Conservation (phyloP, 2,329 filamentous ascomycete species). For the Talaromyces sp. region DNA sequence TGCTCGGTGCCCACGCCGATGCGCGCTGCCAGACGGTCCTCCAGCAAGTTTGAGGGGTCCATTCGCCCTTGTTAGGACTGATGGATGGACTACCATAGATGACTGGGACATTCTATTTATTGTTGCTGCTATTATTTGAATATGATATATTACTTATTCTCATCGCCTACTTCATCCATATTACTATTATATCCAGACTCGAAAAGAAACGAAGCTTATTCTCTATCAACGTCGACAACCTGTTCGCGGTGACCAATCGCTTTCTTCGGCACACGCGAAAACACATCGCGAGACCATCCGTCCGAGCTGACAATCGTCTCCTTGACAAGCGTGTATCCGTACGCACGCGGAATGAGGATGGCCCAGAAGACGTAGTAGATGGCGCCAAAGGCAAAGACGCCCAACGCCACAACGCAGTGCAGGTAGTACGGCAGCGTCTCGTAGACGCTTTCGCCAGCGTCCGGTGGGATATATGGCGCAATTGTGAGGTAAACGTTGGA, state of each 20-base stretch:
- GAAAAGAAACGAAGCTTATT: not conserved
- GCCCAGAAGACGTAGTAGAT: slow-evolving; percentile 50
- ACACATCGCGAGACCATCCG: slow-evolving; percentile 57
- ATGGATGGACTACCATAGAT: slow-evolving; percentile 44
- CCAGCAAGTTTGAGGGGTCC: slow-evolving; percentile 41
- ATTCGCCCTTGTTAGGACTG: slow-evolving; percentile 23
- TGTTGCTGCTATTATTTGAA: not conserved
- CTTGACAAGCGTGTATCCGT: slow-evolving; percentile 49
- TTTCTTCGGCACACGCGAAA: slow-evolving; percentile 38
- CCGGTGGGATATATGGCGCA: slow-evolving; percentile 48
- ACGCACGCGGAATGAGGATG: slow-evolving; percentile 39
- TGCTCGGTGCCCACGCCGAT: not conserved
- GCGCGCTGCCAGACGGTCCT: slow-evolving; percentile 22
- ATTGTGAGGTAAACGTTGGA: slow-evolving; percentile 49
- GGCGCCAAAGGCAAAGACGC: slow-evolving; percentile 44
- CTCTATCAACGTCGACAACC: not conserved
- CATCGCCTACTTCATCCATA: not conserved
- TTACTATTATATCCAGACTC: not conserved
- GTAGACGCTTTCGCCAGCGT: slow-evolving; percentile 45
- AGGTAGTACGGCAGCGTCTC: slow-evolving; percentile 48
- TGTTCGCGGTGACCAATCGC: slow-evolving; percentile 6
- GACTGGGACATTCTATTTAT: slow-evolving; percentile 31
- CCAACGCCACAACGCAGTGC: slow-evolving; percentile 49
- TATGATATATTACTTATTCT: not conserved
- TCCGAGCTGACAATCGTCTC: slow-evolving; percentile 53